These are phyloP conservation scores for Calonectria crousiana DNA, from an alignment of 2,329 filamentous ascomycete genomes.

Conservation along the genomic window DNA sequence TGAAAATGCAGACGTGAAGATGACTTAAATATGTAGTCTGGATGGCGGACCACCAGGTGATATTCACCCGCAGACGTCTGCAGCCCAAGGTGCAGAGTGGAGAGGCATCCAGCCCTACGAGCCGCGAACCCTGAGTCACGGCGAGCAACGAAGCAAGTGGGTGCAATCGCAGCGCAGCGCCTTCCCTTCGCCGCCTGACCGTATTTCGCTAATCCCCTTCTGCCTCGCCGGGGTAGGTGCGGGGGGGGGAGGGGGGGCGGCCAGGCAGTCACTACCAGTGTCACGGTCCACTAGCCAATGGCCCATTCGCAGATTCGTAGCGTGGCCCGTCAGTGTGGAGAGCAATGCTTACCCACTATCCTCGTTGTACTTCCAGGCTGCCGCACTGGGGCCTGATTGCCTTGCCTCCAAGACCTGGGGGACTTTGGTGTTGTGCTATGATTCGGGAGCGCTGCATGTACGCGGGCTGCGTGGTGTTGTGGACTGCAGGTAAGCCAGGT, in stretches of 20 bases:
- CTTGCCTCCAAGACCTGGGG: neutral
- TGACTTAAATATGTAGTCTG: neutral
- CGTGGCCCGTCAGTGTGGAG: neutral
- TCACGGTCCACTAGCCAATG: neutral
- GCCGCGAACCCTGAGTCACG: neutral
- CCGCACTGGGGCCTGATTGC: neutral
- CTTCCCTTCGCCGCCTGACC: neutral
- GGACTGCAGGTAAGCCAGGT: neutral
- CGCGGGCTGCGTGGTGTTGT: neutral
- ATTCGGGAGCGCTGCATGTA: neutral
- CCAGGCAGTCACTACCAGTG: neutral
- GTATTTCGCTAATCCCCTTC: neutral
- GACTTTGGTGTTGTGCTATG: neutral
- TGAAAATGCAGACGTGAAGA: neutral
- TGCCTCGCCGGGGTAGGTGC: neutral
- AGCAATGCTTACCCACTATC: neutral
- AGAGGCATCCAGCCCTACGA: conserved; percentile 6
- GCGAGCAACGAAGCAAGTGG: neutral
- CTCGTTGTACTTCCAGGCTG: neutral
- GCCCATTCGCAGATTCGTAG: neutral
- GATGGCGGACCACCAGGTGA: neutral
- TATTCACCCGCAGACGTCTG: neutral
- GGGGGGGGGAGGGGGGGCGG: too few relatives aligned
- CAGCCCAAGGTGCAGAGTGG: neutral
- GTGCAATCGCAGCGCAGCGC: neutral